Evolutionary conservation across 176 grass and related monocot genomes (phyloP), one percentile per base, ranked within the genome.

Genomic region (Phoenix roebelenii): DNA sequence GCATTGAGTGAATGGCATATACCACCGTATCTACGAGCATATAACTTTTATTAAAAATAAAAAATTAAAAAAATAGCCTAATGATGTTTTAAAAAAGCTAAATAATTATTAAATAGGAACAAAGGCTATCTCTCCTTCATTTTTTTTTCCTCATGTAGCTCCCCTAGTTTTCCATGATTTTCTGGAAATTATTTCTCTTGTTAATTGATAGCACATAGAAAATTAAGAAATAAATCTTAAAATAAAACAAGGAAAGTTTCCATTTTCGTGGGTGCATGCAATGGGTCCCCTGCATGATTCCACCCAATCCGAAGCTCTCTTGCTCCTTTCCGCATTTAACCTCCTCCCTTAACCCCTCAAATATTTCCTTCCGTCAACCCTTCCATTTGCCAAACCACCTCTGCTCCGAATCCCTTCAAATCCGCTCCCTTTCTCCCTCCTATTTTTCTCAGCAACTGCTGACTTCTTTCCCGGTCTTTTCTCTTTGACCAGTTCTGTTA

Each of bases 191-290:
- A 30, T 4, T 4, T 30, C 28, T 30, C 28, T 30, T 30, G 28
- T 30, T 30, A 30, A 30, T 30, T 30, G 28, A 30, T 6, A 30
- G 5, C 28, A 30, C 28, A 30, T 6, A 6, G 5, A 30, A 30
- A 6, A 30, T 6, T 30, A 30, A 30, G 28, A 30, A 30, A 30
- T 30, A 30, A 30, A 30, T 30, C 28, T 30, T 30, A 7, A 26
- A 44, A 50, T 29, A 23, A 25, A 17, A 19, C 9, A 23, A 7
- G 25, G 28, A 59, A 69, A 69, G 18, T n/a, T 71, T 59, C 49
- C 55, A 24, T 59, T 59, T 51, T 59, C 60, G 56, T 59, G 55
- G 52, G 56, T 60, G 68, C 55, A 59, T 71, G 68, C 25, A 71
- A 60, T 59, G 39, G 16, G 60, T 7, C 52, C n/a, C 51, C 32